phyloP scores from a whole-genome alignment of 2,329 filamentous ascomycete species.

The Dactylellina cionopaga region DNA sequence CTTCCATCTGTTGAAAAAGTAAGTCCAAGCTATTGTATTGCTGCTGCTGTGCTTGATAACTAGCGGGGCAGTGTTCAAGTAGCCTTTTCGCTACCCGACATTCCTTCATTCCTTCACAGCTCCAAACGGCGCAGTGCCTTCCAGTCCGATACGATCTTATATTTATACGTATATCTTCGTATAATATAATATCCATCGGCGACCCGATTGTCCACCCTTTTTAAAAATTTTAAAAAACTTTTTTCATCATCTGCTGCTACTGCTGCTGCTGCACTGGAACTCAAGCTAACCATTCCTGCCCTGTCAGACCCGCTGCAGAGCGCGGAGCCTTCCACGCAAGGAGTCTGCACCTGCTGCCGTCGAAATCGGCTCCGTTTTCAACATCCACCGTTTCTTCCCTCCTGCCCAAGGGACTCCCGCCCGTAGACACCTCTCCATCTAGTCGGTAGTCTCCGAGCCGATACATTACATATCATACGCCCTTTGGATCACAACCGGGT shows the following conservation, averaged over 20 bases:
- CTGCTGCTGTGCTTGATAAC: background rate
- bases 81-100: background rate
- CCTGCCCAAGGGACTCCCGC: background rate
- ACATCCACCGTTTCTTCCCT: background rate
- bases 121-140: no score
- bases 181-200: no score
- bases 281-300: conserved; percentile 12
- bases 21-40: background rate
- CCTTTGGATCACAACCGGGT: no score
- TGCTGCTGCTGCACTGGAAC: no score
- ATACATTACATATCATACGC: no score
- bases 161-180: no score
- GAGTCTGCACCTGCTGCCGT: conserved; percentile 28
- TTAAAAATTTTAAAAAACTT: no score
- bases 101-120: background rate
- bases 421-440: background rate
- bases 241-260: no score
- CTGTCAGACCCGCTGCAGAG: conserved; percentile 42
- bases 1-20: background rate
- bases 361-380: background rate
- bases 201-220: no score
- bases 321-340: conserved; percentile 45
- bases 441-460: no score
- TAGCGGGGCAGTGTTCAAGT: background rate
- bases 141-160: no score